A percentile compares a stretch with the other conserved stretches of the same genome.
phyloP scores from a whole-genome alignment of 345 rosid species.

The Turritis glabra region DNA sequence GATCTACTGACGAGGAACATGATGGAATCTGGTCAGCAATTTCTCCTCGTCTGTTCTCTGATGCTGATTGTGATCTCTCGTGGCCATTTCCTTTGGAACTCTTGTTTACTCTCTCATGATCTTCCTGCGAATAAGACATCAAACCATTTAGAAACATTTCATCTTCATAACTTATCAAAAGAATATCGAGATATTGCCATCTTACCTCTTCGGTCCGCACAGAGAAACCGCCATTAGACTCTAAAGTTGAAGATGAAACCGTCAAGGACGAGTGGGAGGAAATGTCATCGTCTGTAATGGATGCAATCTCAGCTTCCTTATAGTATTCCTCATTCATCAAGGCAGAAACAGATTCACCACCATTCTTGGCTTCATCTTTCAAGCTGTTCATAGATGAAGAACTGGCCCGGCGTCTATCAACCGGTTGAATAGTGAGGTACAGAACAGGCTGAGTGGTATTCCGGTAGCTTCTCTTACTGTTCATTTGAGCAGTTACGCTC shows the following conservation, averaged over 20 bases:
- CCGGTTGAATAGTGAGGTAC: constrained; percentile 59
- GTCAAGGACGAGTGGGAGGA: constrained; percentile 78
- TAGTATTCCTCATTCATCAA: constrained; percentile 78
- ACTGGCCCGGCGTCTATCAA: constrained; percentile 42
- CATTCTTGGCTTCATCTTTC: constrained; percentile 50
- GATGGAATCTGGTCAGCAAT: constrained; percentile 10
- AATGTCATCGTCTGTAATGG: constrained; percentile 75
- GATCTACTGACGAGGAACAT: constrained; percentile 34
- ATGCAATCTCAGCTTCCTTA: constrained; percentile 75
- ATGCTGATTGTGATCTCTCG: constrained; percentile 40
- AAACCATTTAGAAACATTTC: constrained; percentile 5
- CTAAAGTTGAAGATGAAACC: constrained; percentile 49
- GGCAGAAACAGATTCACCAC: constrained; percentile 67
- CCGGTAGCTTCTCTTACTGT: constrained; percentile 69
- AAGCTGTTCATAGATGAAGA: constrained; percentile 49
- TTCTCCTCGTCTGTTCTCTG: constrained; percentile 18
- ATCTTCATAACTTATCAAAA: neutral
- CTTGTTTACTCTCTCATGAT: constrained; percentile 33
- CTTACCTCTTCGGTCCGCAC: constrained; percentile 50
- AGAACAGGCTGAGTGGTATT: constrained; percentile 75
- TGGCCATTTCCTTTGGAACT: constrained; percentile 38
- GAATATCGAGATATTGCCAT: neutral
- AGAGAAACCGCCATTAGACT: constrained; percentile 51
- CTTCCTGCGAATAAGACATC: constrained; percentile 53
- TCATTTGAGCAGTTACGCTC: constrained; percentile 61